These are phyloP conservation scores for Apiotrichum domesticum DNA, from an alignment of 1,284 basidiomycete species.

Conservation along the genomic window DNA sequence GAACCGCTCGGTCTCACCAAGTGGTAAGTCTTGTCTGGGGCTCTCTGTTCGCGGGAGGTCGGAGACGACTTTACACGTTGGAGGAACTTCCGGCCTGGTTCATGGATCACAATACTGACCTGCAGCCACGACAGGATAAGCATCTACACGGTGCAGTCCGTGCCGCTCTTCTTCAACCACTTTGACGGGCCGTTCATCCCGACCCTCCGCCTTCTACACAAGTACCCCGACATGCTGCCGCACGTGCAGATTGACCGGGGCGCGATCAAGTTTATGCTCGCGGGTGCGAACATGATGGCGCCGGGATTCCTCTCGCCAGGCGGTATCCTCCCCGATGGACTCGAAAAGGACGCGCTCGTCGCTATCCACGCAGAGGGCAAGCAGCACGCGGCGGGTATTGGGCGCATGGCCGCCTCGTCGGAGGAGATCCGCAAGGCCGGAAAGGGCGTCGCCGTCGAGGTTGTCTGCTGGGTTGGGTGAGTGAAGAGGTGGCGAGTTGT, in stretches of 20 bases:
- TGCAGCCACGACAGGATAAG: conserved; percentile 88
- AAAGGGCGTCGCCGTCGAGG: conserved; percentile 87
- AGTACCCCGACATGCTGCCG: conserved; percentile 86
- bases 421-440: conserved; percentile 86
- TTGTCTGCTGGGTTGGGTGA: conserved; percentile 52
- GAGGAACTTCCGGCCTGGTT: too few relatives aligned
- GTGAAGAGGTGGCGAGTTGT: conserved; percentile 8
- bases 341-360: conserved; percentile 68
- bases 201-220: conserved; percentile 79
- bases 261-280: conserved; percentile 93
- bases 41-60: neutral
- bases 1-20: conserved; percentile 86
- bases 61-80: neutral
- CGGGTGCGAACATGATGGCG: conserved; percentile 90
- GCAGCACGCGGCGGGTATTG: conserved; percentile 82
- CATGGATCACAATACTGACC: neutral
- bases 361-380: conserved; percentile 95
- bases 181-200: conserved; percentile 91
- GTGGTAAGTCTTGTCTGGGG: conserved; percentile 60
- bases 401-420: conserved; percentile 71
- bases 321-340: conserved; percentile 74
- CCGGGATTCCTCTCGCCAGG: conserved; percentile 91
- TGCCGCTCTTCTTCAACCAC: conserved; percentile 94
- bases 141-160: conserved; percentile 78
- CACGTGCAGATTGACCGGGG: conserved; percentile 88